phyloP scores from a whole-genome alignment of 2,329 filamentous ascomycete genomes.

The Botryotinia narcissicola region DNA sequence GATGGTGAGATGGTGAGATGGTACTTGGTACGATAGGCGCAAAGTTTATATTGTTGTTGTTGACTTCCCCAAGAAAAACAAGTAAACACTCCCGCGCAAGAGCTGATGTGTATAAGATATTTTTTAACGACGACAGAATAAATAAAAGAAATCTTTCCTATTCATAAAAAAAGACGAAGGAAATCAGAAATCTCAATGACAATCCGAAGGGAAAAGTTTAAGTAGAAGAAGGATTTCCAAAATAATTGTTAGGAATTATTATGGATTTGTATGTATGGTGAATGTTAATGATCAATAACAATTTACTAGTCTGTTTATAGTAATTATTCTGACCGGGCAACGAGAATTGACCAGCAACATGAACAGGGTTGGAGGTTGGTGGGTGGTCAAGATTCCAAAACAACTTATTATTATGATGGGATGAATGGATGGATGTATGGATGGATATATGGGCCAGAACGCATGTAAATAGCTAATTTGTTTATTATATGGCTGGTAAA shows the following conservation, averaged over 20 bases:
- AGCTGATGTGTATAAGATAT: background rate
- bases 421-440: too few species aligned
- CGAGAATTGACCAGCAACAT: conserved; percentile 8
- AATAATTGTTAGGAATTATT: conserved; percentile 1
- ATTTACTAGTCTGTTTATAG: conserved; percentile 20
- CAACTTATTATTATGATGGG: too few species aligned
- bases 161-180: conserved; percentile 3
- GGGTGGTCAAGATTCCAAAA: too few species aligned
- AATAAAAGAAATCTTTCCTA: background rate
- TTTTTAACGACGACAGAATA: background rate
- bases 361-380: background rate
- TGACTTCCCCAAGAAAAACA: background rate
- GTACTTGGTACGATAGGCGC: background rate
- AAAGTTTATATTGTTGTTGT: conserved; percentile 13
- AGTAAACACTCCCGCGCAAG: background rate
- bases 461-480: background rate
- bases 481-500: background rate
- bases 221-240: conserved; percentile 4
- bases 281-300: conserved; percentile 12
- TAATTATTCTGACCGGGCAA: conserved; percentile 19
- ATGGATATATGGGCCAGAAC: background rate
- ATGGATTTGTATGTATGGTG: conserved; percentile 17
- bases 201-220: background rate
- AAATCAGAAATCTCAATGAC: background rate
- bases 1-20: background rate